Base-by-base conservation (phyloP, 495 filamentous ascomycete genomes). In the Aspergillus egyptiacus region DNA sequence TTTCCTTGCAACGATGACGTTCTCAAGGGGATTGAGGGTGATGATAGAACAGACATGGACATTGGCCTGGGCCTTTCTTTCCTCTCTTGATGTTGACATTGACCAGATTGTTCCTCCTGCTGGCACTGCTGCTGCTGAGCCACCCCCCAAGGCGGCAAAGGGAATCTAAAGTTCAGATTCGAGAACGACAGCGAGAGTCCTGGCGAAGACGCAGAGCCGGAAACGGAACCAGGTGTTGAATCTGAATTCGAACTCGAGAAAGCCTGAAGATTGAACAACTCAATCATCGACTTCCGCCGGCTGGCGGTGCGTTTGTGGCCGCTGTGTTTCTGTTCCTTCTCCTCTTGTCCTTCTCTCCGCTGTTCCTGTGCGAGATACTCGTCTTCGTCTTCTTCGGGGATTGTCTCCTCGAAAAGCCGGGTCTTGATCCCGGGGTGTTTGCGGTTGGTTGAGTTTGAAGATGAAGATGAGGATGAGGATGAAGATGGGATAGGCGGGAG, bases 211-310 rank as follows among this genome's bases (percentile, higher is more conserved):
- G 28, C 11, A 5, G 24, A 17, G 2, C 33, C 15, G n/a, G 33
- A 36, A 18, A n/a, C 27, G 13, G 30, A 24, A 9, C 36, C 15
- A 13, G 14, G 6, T 13, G 30, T 32, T 17, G 28, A 20, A 45
- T 14, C 15, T 43, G 41, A 11, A 47, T 7, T n/a, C 23, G 46
- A 44, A 55, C 17, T 14, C 17, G 28, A 17, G 24, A 3, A 25
- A 33, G 37, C 24, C 22, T 14, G n/a, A n/a, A 55, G 46, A 30
- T 55, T 54, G 27, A 60, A 51, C 18, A 60, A 37, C 40, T 60
- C 58, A 25, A 60, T 40, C 48, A 60, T 53, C 5, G 58, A 60
- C n/a, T 55, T 57, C 33, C 58, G 58, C 18, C 54, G 51, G 23
- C 41, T 57, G 2, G 54, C 47, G 4, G 51, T 20, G 15, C 30